Percentiles rank a stretch among this genome's conserved stretches.
phyloP scores from a whole-genome alignment of 2,329 filamentous ascomycete genomes.

The Fusarium subtropicale region DNA sequence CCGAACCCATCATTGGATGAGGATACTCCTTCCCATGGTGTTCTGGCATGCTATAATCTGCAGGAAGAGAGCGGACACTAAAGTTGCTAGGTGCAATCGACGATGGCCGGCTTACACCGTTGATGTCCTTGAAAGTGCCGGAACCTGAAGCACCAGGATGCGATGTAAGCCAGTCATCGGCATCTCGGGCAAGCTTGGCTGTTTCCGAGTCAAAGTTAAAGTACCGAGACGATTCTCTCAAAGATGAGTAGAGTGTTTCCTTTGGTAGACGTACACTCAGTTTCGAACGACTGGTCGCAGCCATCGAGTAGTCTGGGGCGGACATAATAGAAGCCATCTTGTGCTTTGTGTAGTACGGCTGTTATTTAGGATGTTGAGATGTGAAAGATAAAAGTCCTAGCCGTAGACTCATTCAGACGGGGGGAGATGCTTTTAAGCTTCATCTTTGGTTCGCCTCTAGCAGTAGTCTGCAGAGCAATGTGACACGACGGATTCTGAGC shows the following conservation, averaged over 20 bases:
- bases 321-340: conserved; percentile 48
- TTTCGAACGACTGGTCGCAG: conserved; percentile 37
- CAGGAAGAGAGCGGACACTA: conserved; percentile 37
- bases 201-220: conserved; percentile 44
- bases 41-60: conserved; percentile 29
- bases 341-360: background rate
- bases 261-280: conserved; percentile 45
- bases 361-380: background rate
- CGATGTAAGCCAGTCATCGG: conserved; percentile 42
- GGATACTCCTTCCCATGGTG: conserved; percentile 30
- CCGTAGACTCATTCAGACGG: background rate
- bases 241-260: conserved; percentile 42
- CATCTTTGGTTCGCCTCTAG: background rate
- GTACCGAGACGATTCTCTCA: conserved; percentile 43
- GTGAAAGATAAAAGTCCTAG: background rate
- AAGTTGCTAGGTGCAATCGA: conserved; percentile 44
- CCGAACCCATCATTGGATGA: conserved; percentile 42
- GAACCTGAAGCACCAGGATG: conserved; percentile 28
- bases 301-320: conserved; percentile 47
- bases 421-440: conserved; percentile 25
- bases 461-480: conserved; percentile 8
- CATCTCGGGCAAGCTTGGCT: conserved; percentile 36
- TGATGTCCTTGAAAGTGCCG: conserved; percentile 26
- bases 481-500: conserved; percentile 23
- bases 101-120: conserved; percentile 42